phyloP scores from a whole-genome alignment of 1,139 yeast species.

The Lodderomyces elongisporus region DNA sequence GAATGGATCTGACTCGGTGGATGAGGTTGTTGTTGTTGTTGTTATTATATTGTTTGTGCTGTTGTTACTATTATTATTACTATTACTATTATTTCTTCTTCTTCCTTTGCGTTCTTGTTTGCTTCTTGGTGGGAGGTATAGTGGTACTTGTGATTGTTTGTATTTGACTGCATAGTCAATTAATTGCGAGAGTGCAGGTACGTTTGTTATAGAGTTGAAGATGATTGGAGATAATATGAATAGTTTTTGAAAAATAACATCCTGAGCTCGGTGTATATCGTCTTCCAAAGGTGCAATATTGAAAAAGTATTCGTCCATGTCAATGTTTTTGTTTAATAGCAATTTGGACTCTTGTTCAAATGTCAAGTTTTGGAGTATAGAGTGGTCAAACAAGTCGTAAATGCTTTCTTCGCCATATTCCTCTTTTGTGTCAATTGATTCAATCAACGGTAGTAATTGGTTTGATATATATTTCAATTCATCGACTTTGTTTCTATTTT shows the following conservation, averaged over 20 bases:
- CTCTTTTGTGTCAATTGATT: conserved; percentile 14
- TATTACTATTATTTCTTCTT: conserved; percentile 1
- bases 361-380: conserved; percentile 14
- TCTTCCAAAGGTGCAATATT: conserved; percentile 3
- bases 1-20: not conserved
- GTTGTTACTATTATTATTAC: conserved; percentile 2
- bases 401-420: conserved; percentile 3
- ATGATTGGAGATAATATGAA: conserved; percentile 7
- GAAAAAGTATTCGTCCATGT: conserved; percentile 5
- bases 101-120: conserved; percentile 9
- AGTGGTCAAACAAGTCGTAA: conserved; percentile 6
- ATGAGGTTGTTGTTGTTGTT: too few relatives aligned
- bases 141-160: conserved; percentile 26
- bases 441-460: conserved; percentile 28
- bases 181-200: conserved; percentile 25
- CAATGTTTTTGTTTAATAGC: conserved; percentile 12
- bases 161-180: conserved; percentile 27
- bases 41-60: too few relatives aligned
- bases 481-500: conserved; percentile 5
- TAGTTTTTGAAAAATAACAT: conserved; percentile 8
- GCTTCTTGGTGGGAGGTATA: conserved; percentile 32
- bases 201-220: conserved; percentile 8
- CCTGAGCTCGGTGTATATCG: conserved; percentile 4
- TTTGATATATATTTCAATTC: conserved; percentile 21
- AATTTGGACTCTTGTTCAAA: conserved; percentile 26